Percentiles rank a stretch among this genome's conserved stretches.
These are phyloP conservation scores for Vigna reflexopilosa DNA, from an alignment of 306 rosid genomes.

Conservation along the genomic window DNA sequence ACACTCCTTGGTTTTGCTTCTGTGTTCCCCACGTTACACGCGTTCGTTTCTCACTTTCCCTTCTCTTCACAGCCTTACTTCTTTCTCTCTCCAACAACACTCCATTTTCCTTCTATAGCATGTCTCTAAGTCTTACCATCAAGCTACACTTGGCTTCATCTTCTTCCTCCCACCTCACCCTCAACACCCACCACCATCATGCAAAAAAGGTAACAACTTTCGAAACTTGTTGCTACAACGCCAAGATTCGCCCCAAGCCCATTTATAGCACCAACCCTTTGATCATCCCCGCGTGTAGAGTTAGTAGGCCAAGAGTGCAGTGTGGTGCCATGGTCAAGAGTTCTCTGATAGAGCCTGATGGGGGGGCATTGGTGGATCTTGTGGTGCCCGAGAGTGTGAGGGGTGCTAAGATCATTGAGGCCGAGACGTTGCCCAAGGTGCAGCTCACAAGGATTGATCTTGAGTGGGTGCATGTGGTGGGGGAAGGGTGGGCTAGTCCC, in stretches of 20 bases:
- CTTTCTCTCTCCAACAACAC: slow-evolving; percentile 32
- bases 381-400: slow-evolving; percentile 69
- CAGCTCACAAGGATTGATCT: slow-evolving; percentile 71
- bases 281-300: slow-evolving; percentile 10
- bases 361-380: slow-evolving; percentile 81
- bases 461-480: slow-evolving; percentile 92
- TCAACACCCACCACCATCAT: slow-evolving; percentile 36
- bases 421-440: slow-evolving; percentile 67
- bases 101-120: slow-evolving; percentile 28
- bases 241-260: slow-evolving; percentile 54
- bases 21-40: slow-evolving; percentile 47
- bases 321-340: slow-evolving; percentile 53
- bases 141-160: slow-evolving; percentile 55
- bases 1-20: background rate
- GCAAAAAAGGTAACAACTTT: slow-evolving; percentile 30
- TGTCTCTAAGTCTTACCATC: slow-evolving; percentile 72
- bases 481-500: slow-evolving; percentile 98
- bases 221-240: slow-evolving; percentile 21
- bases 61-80: slow-evolving; percentile 1
- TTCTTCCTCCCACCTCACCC: slow-evolving; percentile 31
- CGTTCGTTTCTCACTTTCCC: slow-evolving; percentile 11
- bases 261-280: slow-evolving; percentile 57
- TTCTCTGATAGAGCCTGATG: slow-evolving; percentile 91
- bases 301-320: slow-evolving; percentile 56
- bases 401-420: slow-evolving; percentile 55